Conservation (phyloP, 2,329 filamentous ascomycete species). For the Epichloe coenophiala region DNA sequence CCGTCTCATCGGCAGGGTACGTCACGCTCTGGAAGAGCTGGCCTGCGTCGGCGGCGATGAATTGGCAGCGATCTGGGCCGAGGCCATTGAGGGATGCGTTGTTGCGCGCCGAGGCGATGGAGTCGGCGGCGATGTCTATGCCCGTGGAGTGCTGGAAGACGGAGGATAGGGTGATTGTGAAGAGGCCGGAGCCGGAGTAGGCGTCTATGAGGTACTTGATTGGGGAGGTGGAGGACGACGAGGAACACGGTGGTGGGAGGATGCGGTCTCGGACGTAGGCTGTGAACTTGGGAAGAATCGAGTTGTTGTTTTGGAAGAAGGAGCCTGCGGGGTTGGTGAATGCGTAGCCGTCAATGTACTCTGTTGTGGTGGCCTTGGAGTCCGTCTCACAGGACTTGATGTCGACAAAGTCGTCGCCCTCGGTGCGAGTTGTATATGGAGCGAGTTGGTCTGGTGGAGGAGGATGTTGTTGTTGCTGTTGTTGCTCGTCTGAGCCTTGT, state of each 20-base stretch:
- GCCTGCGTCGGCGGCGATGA: slow-evolving; percentile 79
- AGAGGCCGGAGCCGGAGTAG: slow-evolving; percentile 93
- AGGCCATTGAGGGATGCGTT: slow-evolving; percentile 74
- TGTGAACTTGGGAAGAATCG: slow-evolving; percentile 78
- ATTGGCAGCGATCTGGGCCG: slow-evolving; percentile 52
- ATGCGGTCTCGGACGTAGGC: slow-evolving; percentile 74
- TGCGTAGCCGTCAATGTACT: slow-evolving; percentile 73
- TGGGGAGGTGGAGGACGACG: slow-evolving; percentile 24
- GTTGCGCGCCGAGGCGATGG: slow-evolving; percentile 62
- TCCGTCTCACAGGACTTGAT: slow-evolving; percentile 84
- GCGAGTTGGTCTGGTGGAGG: slow-evolving; percentile 13
- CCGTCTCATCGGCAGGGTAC: slow-evolving; percentile 68
- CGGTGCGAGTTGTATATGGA: slow-evolving; percentile 30
- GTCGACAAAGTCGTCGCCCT: slow-evolving; percentile 48
- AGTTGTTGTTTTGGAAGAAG: slow-evolving; percentile 99
- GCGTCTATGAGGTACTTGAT: slow-evolving; percentile 91
- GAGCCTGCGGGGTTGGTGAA: slow-evolving; percentile 87
- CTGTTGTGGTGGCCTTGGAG: slow-evolving; percentile 66
- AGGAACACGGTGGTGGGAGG: slow-evolving; percentile 40
- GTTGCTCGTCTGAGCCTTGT: not conserved
- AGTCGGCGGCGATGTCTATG: slow-evolving; percentile 74
- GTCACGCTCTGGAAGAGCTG: slow-evolving; percentile 64
- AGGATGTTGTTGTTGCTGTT: slow-evolving; percentile 10
- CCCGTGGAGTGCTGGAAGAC: slow-evolving; percentile 76
- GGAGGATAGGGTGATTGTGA: slow-evolving; percentile 82